Evolutionary conservation across 2,329 filamentous ascomycete genomes (phyloP).

Genomic region (Exophiala xenobiotica): DNA sequence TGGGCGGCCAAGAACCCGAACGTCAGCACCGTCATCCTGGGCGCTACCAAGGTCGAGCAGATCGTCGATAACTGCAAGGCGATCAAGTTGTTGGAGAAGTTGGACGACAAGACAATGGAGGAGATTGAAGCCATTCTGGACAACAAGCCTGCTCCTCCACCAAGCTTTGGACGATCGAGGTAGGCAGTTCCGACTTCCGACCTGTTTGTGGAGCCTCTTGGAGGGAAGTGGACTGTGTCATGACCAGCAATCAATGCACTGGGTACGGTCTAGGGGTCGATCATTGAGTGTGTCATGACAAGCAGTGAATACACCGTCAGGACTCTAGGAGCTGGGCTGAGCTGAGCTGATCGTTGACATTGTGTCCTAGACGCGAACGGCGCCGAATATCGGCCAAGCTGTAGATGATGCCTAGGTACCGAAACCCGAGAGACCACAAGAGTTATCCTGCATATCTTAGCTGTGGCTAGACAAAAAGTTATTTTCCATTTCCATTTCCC

Average conservation of each 20-base stretch:
- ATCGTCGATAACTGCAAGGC: constrained; percentile 47
- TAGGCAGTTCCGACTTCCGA: constrained; percentile 15
- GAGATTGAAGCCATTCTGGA: constrained; percentile 43
- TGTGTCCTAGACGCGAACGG: constrained; percentile 19
- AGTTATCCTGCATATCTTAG: no score
- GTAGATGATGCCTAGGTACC: constrained; percentile 2
- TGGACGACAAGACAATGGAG: constrained; percentile 46
- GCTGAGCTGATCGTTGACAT: constrained; percentile 1
- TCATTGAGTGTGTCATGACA: no score
- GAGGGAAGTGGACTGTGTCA: not conserved
- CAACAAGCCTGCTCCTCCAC: constrained; percentile 24
- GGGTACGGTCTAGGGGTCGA: not conserved
- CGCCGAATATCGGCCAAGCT: constrained; percentile 20
- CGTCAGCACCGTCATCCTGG: constrained; percentile 54
- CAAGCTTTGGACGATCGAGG: constrained; percentile 23
- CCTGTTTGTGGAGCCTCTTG: not conserved
- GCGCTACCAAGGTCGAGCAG: constrained; percentile 48
- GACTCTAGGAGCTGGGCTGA: no score
- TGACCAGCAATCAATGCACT: not conserved
- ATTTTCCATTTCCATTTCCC: no score
- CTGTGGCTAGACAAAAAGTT: no score
- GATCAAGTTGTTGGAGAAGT: constrained; percentile 44
- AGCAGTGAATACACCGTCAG: no score
- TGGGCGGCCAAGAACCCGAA: constrained; percentile 59
- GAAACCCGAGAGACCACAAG: no score